Evolutionary conservation across 2,329 filamentous ascomycete species (phyloP).

Genomic region (Clonostachys rosea): DNA sequence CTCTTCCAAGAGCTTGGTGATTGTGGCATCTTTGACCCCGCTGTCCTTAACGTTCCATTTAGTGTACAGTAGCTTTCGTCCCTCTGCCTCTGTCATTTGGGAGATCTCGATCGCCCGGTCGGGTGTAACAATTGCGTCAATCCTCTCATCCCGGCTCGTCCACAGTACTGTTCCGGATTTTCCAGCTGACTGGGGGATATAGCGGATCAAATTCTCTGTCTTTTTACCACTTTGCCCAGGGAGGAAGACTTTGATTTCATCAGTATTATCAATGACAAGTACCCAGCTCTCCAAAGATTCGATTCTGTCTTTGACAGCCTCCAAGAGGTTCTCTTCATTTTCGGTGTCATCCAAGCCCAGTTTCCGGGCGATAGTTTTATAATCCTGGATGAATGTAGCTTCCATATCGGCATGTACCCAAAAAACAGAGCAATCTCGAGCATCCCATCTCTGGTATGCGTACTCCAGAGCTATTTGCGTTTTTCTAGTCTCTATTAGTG

Average conservation of each 20-base stretch:
- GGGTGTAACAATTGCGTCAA: neutral
- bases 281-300: slow-evolving; percentile 15
- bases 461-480: slow-evolving; percentile 26
- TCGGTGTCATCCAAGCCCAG: slow-evolving; percentile 12
- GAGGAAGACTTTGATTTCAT: slow-evolving; percentile 14
- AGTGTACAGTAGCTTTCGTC: neutral
- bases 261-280: slow-evolving; percentile 24
- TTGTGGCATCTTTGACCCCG: neutral
- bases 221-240: neutral
- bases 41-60: neutral
- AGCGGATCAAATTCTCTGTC: neutral
- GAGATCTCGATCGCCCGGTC: neutral
- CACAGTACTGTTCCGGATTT: neutral
- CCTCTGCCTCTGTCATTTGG: neutral
- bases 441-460: slow-evolving; percentile 15
- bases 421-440: slow-evolving; percentile 19
- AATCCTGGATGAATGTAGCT: slow-evolving; percentile 18
- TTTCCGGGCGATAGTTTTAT: slow-evolving; percentile 16
- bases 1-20: neutral
- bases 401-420: slow-evolving; percentile 25
- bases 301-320: slow-evolving; percentile 8
- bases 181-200: neutral
- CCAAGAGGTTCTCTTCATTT: slow-evolving; percentile 10
- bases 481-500: slow-evolving; percentile 14
- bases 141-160: neutral